Base-by-base conservation (phyloP, 2,329 filamentous ascomycete species). In the Ophiosphaerella korrae region DNA sequence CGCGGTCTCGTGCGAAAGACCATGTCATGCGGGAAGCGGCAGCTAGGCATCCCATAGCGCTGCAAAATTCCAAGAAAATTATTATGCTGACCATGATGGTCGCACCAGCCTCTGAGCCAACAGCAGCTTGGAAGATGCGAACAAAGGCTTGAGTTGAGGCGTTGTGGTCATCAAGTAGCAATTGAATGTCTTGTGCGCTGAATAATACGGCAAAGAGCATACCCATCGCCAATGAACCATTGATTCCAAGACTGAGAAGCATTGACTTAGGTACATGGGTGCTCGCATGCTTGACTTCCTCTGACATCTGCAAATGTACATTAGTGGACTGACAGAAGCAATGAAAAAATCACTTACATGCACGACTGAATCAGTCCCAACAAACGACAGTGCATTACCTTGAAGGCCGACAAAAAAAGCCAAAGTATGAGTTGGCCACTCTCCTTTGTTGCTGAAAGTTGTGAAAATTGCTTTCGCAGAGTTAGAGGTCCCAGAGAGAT, bases 1-100 rank as follows among this genome's bases (percentile, higher is more conserved):
- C 77, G 3, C 67, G 59, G 47, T 79, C 77, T 21, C 76, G 71
- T 12, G 76, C 74, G 54, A 78, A 78, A 0, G 75, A 74, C 70
- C 70, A 79, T 4, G 74, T 73, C 64, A 77, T 74, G 7, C 74
- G 72, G 7, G 74, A 76, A 1, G 74, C 74, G 2, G 76, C 71
- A 31, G 76, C 75, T 16, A 77, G 55, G 42, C 72, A 71, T 26
- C 72, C 75, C 60, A 78, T 67, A 1, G 72, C 74, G 32, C 73
- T 74, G 43, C 72, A 73, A 57, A 78, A 74, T 26, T 75, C 71
- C 2, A 77, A 61, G 1, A 71, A 59, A 16, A 75, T 66, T 50
- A 77, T 72, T 38, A 77, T 72, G 41, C 75, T 71, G 0, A 76
- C 74, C 72, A 84, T 80, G 24, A 78, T 73, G 11, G 77, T 80